Percentiles rank a stretch among this genome's conserved stretches.
Conservation (phyloP, 1,284 basidiomycete genomes). For the Pascua sp. region DNA sequence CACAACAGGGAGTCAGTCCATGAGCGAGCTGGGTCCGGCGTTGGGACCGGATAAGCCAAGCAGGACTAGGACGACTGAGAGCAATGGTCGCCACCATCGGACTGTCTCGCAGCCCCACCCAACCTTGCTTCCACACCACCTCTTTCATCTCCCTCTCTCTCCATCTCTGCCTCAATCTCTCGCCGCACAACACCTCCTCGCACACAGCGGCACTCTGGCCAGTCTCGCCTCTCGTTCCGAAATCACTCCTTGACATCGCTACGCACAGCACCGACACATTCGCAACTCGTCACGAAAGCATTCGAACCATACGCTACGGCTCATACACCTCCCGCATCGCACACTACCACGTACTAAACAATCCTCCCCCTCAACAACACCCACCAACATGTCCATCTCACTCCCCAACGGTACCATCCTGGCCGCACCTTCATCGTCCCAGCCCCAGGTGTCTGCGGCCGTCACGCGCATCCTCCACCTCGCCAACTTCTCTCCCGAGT, state of each 20-base stretch:
- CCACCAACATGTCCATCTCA: constrained; percentile 45
- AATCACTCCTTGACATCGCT: no score
- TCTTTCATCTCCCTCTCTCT: background rate
- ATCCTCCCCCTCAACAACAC: background rate
- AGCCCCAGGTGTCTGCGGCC: constrained; percentile 69
- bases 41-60: no score
- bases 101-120: no score
- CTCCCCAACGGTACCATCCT: constrained; percentile 46
- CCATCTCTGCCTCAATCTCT: background rate
- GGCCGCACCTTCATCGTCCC: constrained; percentile 34
- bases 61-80: no score
- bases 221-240: no score
- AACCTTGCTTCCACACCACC: background rate
- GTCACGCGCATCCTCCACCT: constrained; percentile 93
- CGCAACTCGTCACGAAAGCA: background rate
- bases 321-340: background rate
- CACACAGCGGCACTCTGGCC: no score
- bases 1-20: no score
- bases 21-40: no score
- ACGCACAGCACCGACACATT: no score
- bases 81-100: no score
- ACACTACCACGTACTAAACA: background rate
- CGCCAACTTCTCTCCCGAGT: constrained; percentile 82
- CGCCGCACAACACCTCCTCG: no score
- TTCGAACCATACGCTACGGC: background rate